These are phyloP conservation scores for Pyricularia sp. DNA, from an alignment of 2,329 filamentous ascomycete species.

Conservation along the genomic window DNA sequence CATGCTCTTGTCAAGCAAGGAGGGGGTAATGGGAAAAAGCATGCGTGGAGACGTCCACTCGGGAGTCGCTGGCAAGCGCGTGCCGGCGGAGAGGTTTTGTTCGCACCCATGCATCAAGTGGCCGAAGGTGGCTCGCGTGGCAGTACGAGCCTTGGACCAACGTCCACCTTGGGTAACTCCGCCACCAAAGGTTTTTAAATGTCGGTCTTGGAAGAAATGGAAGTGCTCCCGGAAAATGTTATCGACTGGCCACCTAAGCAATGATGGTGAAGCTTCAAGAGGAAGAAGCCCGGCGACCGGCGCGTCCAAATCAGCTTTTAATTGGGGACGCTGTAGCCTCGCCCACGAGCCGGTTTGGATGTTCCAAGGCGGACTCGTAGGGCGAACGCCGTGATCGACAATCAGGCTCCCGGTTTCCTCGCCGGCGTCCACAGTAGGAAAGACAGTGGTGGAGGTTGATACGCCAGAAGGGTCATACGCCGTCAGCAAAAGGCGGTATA, in stretches of 20 bases:
- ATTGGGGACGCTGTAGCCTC: not conserved
- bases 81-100: not conserved
- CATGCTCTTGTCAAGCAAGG: slow-evolving; percentile 8
- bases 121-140: slow-evolving; percentile 34
- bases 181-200: not conserved
- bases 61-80: not conserved
- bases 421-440: not conserved
- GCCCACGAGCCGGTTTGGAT: not conserved
- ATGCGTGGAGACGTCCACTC: slow-evolving; percentile 33
- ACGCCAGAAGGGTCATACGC: slow-evolving; percentile 13
- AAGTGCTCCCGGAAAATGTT: not conserved
- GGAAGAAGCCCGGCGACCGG: not conserved
- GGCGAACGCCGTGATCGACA: slow-evolving; percentile 14
- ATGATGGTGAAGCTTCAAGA: not conserved
- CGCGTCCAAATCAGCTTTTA: not conserved
- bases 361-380: not conserved
- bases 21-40: slow-evolving; percentile 36
- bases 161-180: not conserved
- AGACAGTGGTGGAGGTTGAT: slow-evolving; percentile 3
- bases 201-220: not conserved
- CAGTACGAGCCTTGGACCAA: not conserved
- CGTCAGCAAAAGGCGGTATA: slow-evolving; percentile 33
- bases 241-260: not conserved
- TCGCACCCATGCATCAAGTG: slow-evolving; percentile 31
- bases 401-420: slow-evolving; percentile 20